Evolutionary conservation across 2,329 filamentous ascomycete species (phyloP).

Genomic region (Trichoderma endophyticum): DNA sequence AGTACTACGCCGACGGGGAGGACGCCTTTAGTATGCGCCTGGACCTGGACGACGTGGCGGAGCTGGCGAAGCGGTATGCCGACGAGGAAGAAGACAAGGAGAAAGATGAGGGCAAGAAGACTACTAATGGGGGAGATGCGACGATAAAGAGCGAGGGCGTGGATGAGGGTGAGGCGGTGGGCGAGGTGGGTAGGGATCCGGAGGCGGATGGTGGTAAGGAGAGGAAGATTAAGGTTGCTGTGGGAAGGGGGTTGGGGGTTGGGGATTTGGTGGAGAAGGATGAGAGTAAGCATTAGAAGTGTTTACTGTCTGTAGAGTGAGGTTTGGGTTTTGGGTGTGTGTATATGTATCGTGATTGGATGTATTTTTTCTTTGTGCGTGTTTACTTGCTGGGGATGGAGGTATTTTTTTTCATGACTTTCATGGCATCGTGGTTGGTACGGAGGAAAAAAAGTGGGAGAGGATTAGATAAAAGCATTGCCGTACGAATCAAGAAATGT

Average conservation of each 20-base stretch:
- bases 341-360: not conserved
- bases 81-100: constrained; percentile 36
- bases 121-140: constrained; percentile 33
- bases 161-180: constrained; percentile 70
- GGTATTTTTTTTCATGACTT: not conserved
- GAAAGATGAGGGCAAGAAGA: constrained; percentile 26
- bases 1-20: constrained; percentile 97
- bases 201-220: constrained; percentile 39
- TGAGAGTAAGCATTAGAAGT: constrained; percentile 45
- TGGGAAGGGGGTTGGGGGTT: constrained; percentile 76
- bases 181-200: constrained; percentile 57
- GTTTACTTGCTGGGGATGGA: not conserved
- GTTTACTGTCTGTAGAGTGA: not conserved
- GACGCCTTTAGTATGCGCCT: constrained; percentile 94
- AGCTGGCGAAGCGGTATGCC: constrained; percentile 42
- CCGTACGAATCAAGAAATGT: not conserved
- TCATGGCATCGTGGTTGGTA: not conserved
- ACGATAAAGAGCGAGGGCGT: constrained; percentile 35
- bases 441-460: not conserved
- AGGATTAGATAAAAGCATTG: not conserved
- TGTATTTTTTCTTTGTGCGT: not conserved
- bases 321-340: not conserved
- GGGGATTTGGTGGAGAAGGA: constrained; percentile 72
- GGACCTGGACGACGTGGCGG: constrained; percentile 64
- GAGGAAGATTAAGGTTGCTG: constrained; percentile 78